Conservation (phyloP, 208 protist species). For the Acanthamoeba sp. region DNA sequence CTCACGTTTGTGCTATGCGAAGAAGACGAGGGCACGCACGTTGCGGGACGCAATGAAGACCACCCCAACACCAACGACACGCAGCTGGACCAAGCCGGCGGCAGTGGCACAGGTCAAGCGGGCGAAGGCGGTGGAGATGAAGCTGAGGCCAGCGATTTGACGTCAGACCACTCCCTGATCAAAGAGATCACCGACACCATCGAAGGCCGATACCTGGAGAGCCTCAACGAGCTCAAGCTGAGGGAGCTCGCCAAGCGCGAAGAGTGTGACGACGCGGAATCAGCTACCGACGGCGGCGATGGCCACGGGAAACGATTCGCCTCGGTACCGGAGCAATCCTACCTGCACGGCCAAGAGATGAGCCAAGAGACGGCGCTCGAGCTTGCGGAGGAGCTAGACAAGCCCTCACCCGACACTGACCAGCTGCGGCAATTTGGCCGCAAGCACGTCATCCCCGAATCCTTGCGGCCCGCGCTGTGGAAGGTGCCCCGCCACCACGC, state of each 20-base stretch:
- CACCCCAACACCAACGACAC: too few relatives aligned
- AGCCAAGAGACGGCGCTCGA: not conserved
- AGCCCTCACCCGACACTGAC: not conserved
- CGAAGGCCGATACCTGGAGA: constrained; percentile 23
- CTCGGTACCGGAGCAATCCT: too few relatives aligned
- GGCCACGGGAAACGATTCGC: too few relatives aligned
- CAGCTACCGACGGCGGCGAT: not conserved
- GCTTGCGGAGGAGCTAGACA: not conserved
- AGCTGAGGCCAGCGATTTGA: not conserved
- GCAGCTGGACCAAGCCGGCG: too few relatives aligned
- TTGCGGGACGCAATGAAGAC: not conserved
- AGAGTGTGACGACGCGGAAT: not conserved
- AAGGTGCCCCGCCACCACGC: not conserved
- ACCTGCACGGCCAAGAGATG: not conserved
- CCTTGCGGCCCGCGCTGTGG: not conserved
- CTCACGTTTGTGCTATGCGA: too few relatives aligned
- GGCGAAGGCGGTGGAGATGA: not conserved
- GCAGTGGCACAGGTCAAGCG: not conserved
- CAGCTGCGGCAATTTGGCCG: not conserved
- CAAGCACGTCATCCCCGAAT: not conserved
- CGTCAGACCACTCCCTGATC: not conserved
- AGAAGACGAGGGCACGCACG: too few relatives aligned
- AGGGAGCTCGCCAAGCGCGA: not conserved
- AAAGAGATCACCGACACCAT: constrained; percentile 42
- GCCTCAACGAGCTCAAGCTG: constrained; percentile 37